Conservation (phyloP, 345 rosid genomes). For the Brassica incana region DNA sequence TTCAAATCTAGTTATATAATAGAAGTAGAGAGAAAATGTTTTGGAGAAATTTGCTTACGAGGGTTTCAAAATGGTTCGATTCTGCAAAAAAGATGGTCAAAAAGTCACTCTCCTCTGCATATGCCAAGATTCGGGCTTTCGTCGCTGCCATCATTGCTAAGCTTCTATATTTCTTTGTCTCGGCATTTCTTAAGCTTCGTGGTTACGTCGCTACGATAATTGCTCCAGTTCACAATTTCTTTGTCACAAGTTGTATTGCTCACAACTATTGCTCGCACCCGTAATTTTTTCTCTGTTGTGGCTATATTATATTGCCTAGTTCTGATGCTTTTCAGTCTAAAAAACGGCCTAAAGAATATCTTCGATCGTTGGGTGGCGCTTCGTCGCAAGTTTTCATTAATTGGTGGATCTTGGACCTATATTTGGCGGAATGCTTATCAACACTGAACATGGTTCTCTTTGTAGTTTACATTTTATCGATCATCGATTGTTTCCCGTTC, state of each 20-base stretch:
- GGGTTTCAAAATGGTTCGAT: slow-evolving; percentile 19
- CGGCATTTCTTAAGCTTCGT: neutral
- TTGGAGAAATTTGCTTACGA: slow-evolving; percentile 8
- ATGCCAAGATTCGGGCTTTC: neutral
- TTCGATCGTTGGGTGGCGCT: neutral
- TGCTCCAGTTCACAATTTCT: neutral
- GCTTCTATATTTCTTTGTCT: neutral
- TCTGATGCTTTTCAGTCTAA: neutral
- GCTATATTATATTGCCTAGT: neutral
- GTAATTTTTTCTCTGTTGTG: neutral
- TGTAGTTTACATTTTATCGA: too few species aligned
- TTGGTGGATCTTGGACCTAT: neutral
- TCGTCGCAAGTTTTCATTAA: neutral
- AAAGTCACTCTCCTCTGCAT: neutral
- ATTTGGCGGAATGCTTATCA: neutral
- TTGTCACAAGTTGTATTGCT: neutral
- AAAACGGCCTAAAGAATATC: neutral
- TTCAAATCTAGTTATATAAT: neutral
- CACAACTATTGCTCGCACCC: neutral
- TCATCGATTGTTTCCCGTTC: too few species aligned
- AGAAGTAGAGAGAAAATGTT: neutral
- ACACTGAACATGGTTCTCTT: neutral
- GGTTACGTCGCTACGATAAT: neutral
- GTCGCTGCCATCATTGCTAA: neutral
- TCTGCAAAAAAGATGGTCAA: neutral